A percentile compares a stretch with the other conserved stretches of the same genome.
These are phyloP conservation scores for Henckelia pumila DNA, from an alignment of 257 asterid genomes.

Conservation along the genomic window DNA sequence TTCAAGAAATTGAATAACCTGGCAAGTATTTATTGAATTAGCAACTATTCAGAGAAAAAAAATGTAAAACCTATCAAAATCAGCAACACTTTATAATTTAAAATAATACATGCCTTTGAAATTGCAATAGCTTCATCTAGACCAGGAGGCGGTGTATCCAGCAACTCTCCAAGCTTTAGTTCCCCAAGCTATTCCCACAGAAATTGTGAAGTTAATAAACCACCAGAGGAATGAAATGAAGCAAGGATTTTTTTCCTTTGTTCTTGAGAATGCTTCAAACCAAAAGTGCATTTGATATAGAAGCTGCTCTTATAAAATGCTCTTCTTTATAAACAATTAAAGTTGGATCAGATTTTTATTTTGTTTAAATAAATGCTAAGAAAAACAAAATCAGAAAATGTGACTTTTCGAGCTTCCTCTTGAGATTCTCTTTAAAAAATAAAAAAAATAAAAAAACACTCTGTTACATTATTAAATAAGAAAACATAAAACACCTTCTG, in stretches of 20 bases:
- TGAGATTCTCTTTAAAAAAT: too few species aligned
- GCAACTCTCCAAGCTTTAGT: slow-evolving; percentile 92
- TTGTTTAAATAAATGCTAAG: too few species aligned
- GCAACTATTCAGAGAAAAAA: slow-evolving; percentile 22
- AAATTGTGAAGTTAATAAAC: slow-evolving; percentile 19
- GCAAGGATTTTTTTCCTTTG: slow-evolving; percentile 2
- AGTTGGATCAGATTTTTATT: too few species aligned
- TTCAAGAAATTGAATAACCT: slow-evolving; percentile 97
- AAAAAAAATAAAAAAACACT: too few species aligned
- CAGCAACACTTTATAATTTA: slow-evolving; percentile 21
- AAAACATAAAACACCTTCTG: too few species aligned
- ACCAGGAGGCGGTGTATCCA: slow-evolving; percentile 99
- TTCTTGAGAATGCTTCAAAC: slow-evolving; percentile 3
- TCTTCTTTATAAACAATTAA: too few species aligned
- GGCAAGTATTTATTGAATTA: slow-evolving; percentile 36
- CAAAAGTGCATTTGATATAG: not conserved
- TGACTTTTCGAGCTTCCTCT: too few species aligned
- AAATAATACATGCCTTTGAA: slow-evolving; percentile 65
- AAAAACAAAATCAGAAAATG: too few species aligned
- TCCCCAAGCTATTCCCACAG: slow-evolving; percentile 73
- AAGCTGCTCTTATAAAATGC: not conserved
- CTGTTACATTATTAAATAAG: too few species aligned
- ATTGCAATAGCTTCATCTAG: slow-evolving; percentile 98
- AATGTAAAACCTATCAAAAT: slow-evolving; percentile 12
- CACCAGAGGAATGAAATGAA: slow-evolving; percentile 12